These are phyloP conservation scores for Lachancea dasiensis DNA, from an alignment of 805 yeast species.

Conservation along the genomic window DNA sequence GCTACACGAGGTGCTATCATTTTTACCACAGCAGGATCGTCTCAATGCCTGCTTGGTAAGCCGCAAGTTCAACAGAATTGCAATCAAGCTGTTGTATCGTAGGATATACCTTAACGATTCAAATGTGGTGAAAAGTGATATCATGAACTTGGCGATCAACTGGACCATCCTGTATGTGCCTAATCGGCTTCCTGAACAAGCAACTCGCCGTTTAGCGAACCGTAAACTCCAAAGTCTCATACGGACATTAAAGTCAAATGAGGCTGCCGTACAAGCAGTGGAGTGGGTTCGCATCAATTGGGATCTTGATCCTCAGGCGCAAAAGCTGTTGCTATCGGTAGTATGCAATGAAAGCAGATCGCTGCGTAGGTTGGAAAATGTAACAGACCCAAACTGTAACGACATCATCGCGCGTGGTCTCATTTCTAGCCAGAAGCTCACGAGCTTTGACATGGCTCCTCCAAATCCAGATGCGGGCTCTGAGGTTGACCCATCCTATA, in stretches of 20 bases:
- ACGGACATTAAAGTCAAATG: slow-evolving; percentile 23
- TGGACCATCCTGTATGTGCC: slow-evolving; percentile 35
- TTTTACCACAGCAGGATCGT: slow-evolving; percentile 35
- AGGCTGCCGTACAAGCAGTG: slow-evolving; percentile 24
- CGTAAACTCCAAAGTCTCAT: slow-evolving; percentile 25
- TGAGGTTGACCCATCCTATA: slow-evolving; percentile 25
- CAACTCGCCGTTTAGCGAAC: slow-evolving; percentile 30
- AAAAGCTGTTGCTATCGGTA: slow-evolving; percentile 26
- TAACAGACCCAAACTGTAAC: slow-evolving; percentile 36
- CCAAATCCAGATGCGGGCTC: slow-evolving; percentile 33
- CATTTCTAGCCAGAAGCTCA: slow-evolving; percentile 22
- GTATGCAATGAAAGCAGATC: slow-evolving; percentile 29
- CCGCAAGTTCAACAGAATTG: slow-evolving; percentile 27
- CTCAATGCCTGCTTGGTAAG: slow-evolving; percentile 24
- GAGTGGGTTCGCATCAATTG: slow-evolving; percentile 39
- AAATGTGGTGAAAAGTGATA: slow-evolving; percentile 34
- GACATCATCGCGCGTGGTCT: slow-evolving; percentile 30
- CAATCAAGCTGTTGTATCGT: slow-evolving; percentile 32
- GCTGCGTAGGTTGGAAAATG: slow-evolving; percentile 35
- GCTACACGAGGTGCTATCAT: slow-evolving; percentile 29
- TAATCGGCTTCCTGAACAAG: slow-evolving; percentile 21
- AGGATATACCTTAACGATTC: slow-evolving; percentile 39
- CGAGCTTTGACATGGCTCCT: slow-evolving; percentile 35
- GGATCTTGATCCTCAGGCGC: slow-evolving; percentile 35
- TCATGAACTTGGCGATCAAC: slow-evolving; percentile 34